Evolutionary conservation across 768 basidiomycete genomes (phyloP).

Genomic region (Tulasnella sp.): DNA sequence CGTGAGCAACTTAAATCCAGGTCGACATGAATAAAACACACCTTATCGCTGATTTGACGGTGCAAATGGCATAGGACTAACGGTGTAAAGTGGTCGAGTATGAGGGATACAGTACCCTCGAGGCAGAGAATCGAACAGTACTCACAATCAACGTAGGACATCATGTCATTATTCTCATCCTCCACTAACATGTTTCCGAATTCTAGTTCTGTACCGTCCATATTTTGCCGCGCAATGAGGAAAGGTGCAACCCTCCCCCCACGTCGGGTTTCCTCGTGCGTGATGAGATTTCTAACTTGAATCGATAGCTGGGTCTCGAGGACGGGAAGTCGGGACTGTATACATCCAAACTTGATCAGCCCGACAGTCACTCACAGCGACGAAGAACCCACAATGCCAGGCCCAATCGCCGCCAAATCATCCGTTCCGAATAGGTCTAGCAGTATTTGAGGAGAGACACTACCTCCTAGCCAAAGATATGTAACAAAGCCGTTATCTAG

Average conservation of each 20-base stretch:
- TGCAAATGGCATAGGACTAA: no score
- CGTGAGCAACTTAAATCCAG: no score
- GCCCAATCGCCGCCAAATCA: conserved; percentile 65
- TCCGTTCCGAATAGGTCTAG: conserved; percentile 81
- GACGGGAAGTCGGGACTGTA: conserved; percentile 63
- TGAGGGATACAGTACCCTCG: background rate
- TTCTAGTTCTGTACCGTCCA: conserved; percentile 90
- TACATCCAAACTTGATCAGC: background rate
- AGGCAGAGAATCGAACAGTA: conserved; percentile 29
- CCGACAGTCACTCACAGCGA: background rate
- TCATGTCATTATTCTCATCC: conserved; percentile 92
- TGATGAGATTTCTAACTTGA: conserved; percentile 84
- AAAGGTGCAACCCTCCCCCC: conserved; percentile 44
- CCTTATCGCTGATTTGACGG: no score
- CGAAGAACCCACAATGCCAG: conserved; percentile 56
- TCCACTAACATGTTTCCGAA: conserved; percentile 97
- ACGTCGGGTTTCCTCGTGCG: conserved; percentile 56
- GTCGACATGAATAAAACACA: no score
- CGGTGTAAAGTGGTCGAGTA: no score
- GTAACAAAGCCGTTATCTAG: conserved; percentile 83
- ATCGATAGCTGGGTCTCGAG: conserved; percentile 71
- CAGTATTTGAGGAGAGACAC: conserved; percentile 75
- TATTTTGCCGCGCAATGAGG: conserved; percentile 80
- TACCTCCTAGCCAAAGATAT: conserved; percentile 87
- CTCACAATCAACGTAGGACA: conserved; percentile 88